Conservation (phyloP, 352 stramenopile species). For the Phytophthora cajani region DNA sequence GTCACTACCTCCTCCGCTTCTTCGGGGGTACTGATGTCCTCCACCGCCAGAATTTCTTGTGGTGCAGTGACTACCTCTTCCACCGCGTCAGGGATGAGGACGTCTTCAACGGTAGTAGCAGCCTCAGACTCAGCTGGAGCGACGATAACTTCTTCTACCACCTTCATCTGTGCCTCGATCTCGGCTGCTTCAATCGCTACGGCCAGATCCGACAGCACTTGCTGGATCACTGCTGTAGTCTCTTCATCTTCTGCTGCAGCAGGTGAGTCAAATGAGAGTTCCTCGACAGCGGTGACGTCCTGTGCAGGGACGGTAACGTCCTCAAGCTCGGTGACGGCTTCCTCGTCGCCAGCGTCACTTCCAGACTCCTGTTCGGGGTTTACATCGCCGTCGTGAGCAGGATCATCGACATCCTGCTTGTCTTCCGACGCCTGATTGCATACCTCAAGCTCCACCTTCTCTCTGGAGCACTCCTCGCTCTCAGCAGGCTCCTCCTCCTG, state of each 20-base stretch:
- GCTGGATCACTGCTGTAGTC: slow-evolving; percentile 17
- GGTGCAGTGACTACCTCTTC: background rate
- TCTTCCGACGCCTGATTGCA: slow-evolving; percentile 38
- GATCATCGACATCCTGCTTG: slow-evolving; percentile 30
- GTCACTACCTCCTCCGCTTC: background rate
- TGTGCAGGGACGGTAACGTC: slow-evolving; percentile 1
- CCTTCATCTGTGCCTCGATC: background rate
- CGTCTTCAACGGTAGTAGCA: background rate
- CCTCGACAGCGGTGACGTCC: slow-evolving; percentile 9
- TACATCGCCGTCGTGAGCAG: slow-evolving; percentile 34
- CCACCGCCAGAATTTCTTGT: background rate
- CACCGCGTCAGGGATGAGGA: background rate
- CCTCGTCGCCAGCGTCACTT: slow-evolving; percentile 20
- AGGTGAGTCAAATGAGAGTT: background rate
- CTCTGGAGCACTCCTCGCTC: slow-evolving; percentile 5
- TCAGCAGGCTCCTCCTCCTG: slow-evolving; percentile 28
- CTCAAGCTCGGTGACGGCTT: slow-evolving; percentile 13
- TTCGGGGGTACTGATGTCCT: background rate
- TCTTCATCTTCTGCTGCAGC: slow-evolving; percentile 19
- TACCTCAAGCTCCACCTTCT: slow-evolving; percentile 33
- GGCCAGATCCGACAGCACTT: slow-evolving; percentile 25
- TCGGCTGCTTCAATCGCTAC: slow-evolving; percentile 23
- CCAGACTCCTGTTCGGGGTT: slow-evolving; percentile 29
- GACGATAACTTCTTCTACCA: background rate
- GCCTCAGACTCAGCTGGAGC: slow-evolving; percentile 9